A percentile compares a stretch with the other conserved stretches of the same genome.
Conservation (phyloP, 768 basidiomycete species). For the Chiua virens region DNA sequence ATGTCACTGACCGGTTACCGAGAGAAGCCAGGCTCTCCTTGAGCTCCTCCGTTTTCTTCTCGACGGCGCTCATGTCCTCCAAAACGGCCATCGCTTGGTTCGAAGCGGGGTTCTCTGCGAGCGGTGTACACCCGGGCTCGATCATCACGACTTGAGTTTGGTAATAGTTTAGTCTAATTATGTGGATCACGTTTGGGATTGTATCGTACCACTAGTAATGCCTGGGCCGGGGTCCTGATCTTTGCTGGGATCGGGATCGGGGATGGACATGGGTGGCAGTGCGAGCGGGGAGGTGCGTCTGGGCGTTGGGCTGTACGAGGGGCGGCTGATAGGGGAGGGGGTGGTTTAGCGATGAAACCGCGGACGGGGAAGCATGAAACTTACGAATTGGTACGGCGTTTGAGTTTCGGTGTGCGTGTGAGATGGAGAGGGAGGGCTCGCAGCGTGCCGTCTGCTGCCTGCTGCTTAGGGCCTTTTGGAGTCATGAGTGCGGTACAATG, state of each 20-base stretch:
- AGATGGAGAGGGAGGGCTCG: conserved; percentile 14
- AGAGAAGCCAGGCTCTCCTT: conserved; percentile 2
- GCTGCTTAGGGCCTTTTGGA: neutral
- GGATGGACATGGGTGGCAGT: conserved; percentile 8
- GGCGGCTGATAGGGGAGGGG: neutral
- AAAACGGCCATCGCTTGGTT: neutral
- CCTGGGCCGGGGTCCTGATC: neutral
- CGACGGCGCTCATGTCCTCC: neutral
- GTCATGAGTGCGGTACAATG: neutral
- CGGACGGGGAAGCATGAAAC: neutral
- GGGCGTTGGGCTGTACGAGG: neutral
- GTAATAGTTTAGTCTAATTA: conserved; percentile 3
- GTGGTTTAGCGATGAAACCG: too few relatives aligned
- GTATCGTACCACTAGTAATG: neutral
- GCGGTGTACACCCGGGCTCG: neutral
- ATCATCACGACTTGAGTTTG: neutral
- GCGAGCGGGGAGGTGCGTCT: conserved; percentile 14
- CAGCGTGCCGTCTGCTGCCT: neutral
- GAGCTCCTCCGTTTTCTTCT: conserved; percentile 2
- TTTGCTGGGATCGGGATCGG: neutral
- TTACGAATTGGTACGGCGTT: neutral
- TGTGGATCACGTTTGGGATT: neutral
- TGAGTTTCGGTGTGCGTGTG: conserved; percentile 8
- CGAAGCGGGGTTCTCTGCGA: neutral
- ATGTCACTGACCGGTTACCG: conserved; percentile 1